Evolutionary conservation across 192 early-diverging fungal genomes (phyloP).

Genomic region (Entophlyctis helioformis): DNA sequence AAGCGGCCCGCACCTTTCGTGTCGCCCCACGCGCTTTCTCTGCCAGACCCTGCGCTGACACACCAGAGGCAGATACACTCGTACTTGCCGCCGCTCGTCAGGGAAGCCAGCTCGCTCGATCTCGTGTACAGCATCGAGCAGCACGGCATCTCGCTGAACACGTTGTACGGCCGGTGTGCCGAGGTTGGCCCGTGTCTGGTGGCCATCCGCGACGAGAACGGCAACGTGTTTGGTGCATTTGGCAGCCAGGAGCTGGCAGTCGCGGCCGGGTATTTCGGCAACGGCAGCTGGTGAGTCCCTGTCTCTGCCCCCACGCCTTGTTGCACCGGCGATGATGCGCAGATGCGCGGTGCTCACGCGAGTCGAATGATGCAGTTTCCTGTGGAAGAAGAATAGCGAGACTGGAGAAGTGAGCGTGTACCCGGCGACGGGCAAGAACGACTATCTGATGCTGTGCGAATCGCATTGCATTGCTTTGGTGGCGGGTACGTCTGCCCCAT

Average conservation of each 20-base stretch:
- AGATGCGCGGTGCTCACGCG: neutral
- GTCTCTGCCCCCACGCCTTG: neutral
- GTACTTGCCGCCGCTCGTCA: conserved; percentile 61
- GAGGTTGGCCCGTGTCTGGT: conserved; percentile 13
- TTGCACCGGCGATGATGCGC: neutral
- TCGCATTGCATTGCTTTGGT: conserved; percentile 26
- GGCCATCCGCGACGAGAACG: conserved; percentile 18
- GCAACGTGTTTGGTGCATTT: conserved; percentile 34
- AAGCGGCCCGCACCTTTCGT: too few relatives aligned
- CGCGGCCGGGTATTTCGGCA: conserved; percentile 29
- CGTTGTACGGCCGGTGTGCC: conserved; percentile 42
- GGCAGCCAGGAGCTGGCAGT: conserved; percentile 17
- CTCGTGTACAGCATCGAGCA: conserved; percentile 87
- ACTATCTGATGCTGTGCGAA: conserved; percentile 23
- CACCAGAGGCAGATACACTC: conserved; percentile 78
- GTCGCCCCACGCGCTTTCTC: too few relatives aligned
- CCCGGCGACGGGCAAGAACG: conserved; percentile 20
- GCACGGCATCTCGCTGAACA: conserved; percentile 82
- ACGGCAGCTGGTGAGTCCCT: conserved; percentile 21
- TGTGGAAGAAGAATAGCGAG: conserved; percentile 3
- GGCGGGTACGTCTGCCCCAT: conserved; percentile 15
- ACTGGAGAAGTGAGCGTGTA: conserved; percentile 3
- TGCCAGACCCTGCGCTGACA: too few relatives aligned
- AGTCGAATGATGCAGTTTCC: conserved; percentile 7
- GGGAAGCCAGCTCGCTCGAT: conserved; percentile 63